These are phyloP conservation scores for Parathielavia appendiculata DNA, from an alignment of 495 filamentous ascomycete species.

Conservation along the genomic window DNA sequence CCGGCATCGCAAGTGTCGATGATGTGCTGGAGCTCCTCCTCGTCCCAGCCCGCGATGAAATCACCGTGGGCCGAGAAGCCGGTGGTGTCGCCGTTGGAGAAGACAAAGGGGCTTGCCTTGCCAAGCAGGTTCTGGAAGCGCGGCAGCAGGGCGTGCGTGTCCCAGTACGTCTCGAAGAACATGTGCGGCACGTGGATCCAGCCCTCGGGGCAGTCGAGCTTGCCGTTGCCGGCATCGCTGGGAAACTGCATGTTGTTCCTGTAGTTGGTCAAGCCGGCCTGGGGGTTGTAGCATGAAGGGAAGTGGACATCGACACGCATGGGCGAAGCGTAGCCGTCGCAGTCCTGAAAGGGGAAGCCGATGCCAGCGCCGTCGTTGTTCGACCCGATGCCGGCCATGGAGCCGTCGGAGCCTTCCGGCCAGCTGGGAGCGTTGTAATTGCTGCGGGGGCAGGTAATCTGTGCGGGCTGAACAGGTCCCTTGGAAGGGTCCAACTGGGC, in stretches of 20 bases:
- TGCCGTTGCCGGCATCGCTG: conserved; percentile 47
- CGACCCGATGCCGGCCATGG: conserved; percentile 44
- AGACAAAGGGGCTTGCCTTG: conserved; percentile 60
- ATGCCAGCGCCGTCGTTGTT: conserved; percentile 45
- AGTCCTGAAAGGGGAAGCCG: conserved; percentile 48
- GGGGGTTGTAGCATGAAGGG: conserved; percentile 54
- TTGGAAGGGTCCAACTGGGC: conserved; percentile 38
- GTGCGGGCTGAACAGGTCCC: conserved; percentile 40
- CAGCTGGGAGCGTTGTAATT: conserved; percentile 50
- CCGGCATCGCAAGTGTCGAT: conserved; percentile 56
- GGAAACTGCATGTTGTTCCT: conserved; percentile 50
- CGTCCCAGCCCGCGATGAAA: conserved; percentile 71
- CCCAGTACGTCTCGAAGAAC: conserved; percentile 66
- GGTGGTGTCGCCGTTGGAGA: conserved; percentile 56
- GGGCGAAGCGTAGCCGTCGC: conserved; percentile 49
- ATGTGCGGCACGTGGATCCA: conserved; percentile 54
- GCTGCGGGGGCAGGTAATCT: conserved; percentile 44
- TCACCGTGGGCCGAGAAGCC: conserved; percentile 60
- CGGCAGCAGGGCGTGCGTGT: conserved; percentile 51
- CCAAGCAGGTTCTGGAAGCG: conserved; percentile 50
- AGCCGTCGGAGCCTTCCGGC: conserved; percentile 41
- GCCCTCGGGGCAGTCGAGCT: conserved; percentile 55
- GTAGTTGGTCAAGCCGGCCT: conserved; percentile 50
- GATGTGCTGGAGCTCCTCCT: conserved; percentile 53
- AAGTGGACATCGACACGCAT: conserved; percentile 54